A percentile compares a stretch with the other conserved stretches of the same genome.
Evolutionary conservation across 2,329 filamentous ascomycete species (phyloP).

Genomic region (Aspergillus niger): DNA sequence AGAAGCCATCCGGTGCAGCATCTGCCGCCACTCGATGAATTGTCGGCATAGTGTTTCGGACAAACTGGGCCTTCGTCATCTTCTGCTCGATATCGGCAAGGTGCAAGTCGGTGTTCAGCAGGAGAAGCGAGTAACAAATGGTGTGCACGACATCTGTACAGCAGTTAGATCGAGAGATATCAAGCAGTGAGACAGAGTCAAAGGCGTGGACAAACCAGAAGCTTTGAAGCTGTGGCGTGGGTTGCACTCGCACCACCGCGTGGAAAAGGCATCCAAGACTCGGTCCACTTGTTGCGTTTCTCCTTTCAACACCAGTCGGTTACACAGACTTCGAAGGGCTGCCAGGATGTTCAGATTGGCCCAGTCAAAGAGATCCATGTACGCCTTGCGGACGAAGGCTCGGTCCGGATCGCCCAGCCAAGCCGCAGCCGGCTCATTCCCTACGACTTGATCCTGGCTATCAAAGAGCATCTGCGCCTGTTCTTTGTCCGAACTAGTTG

Average conservation of each 20-base stretch:
- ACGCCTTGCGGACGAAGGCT: conserved; percentile 65
- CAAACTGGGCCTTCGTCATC: conserved; percentile 92
- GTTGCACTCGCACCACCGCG: conserved; percentile 92
- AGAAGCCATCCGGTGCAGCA: conserved; percentile 68
- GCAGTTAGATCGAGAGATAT: conserved; percentile 25
- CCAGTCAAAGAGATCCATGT: conserved; percentile 93
- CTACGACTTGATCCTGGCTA: conserved; percentile 74
- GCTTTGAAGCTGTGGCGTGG: conserved; percentile 90
- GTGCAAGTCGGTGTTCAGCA: conserved; percentile 95
- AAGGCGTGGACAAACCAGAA: conserved; percentile 60
- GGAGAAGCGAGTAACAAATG: conserved; percentile 91
- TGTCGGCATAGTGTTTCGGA: conserved; percentile 94
- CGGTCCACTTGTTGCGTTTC: conserved; percentile 97
- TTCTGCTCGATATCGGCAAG: conserved; percentile 92
- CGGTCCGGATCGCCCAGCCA: conserved; percentile 73
- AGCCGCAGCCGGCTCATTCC: conserved; percentile 76
- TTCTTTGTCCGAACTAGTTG: conserved; percentile 68
- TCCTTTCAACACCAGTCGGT: conserved; percentile 77
- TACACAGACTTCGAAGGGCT: conserved; percentile 78
- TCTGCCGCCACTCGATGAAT: conserved; percentile 76
- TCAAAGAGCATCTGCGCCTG: conserved; percentile 83
- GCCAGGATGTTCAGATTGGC: conserved; percentile 75
- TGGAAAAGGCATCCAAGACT: conserved; percentile 85
- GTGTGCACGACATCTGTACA: conserved; percentile 85
- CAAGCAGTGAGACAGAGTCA: background rate